phyloP scores from a whole-genome alignment of 306 rosid genomes.

The Fragaria iinumae region DNA sequence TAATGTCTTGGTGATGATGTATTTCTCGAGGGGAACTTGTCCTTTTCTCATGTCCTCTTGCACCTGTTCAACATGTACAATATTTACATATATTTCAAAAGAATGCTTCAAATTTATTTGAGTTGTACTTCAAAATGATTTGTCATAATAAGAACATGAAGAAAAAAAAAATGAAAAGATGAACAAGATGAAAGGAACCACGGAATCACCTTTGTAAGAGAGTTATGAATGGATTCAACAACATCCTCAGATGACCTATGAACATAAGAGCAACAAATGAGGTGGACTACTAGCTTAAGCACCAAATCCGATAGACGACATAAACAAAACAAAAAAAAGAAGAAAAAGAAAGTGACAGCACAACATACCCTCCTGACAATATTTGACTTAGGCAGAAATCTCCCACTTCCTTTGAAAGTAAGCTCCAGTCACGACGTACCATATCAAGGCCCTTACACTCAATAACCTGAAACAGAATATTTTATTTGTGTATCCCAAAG shows the following conservation, averaged over 20 bases:
- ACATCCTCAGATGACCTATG: conserved; percentile 93
- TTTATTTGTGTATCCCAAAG: conserved; percentile 24
- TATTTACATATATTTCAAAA: conserved; percentile 10
- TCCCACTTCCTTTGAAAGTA: conserved; percentile 89
- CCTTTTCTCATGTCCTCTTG: conserved; percentile 96
- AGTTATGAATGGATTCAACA: conserved; percentile 83
- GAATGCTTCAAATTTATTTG: conserved; percentile 21
- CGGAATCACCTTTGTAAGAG: conserved; percentile 67
- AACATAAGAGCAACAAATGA: conserved; percentile 18
- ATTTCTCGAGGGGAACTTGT: conserved; percentile 77
- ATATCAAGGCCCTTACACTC: conserved; percentile 99
- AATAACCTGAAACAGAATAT: conserved; percentile 56
- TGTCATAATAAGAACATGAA: not conserved
- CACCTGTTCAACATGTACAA: conserved; percentile 46
- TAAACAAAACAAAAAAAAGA: not conserved
- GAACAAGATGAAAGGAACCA: conserved; percentile 22
- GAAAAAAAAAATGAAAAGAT: not conserved
- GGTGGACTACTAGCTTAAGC: conserved; percentile 15
- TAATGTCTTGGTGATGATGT: conserved; percentile 85
- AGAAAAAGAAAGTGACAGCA: conserved; percentile 2
- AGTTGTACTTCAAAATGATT: not conserved
- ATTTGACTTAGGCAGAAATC: conserved; percentile 88
- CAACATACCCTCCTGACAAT: conserved; percentile 88
- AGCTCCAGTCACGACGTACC: conserved; percentile 98
- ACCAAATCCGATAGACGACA: not conserved